Evolutionary conservation across 352 stramenopile genomes (phyloP).

Genomic region (Phytopythium ostracodes): DNA sequence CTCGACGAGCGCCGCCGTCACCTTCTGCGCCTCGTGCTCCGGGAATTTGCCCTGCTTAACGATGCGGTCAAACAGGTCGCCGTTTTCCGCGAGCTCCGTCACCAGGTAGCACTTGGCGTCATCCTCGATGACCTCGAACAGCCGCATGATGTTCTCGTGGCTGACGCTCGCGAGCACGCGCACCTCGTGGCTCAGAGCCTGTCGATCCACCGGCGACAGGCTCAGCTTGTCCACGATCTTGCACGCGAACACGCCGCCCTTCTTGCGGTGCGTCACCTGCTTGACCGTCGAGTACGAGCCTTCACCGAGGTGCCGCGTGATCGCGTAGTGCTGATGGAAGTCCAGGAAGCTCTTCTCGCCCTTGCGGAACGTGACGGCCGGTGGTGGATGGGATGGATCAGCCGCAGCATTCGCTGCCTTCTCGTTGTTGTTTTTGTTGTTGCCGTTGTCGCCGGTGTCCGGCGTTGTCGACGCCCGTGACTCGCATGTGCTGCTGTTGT

Average conservation of each 20-base stretch:
- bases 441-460: neutral
- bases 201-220: conserved; percentile 66
- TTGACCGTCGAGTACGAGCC: conserved; percentile 88
- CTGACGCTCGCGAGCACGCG: conserved; percentile 62
- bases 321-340: conserved; percentile 80
- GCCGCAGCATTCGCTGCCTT: neutral
- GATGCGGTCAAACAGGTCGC: conserved; percentile 86
- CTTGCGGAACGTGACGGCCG: conserved; percentile 54
- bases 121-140: conserved; percentile 94
- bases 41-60: conserved; percentile 79
- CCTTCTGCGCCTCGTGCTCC: conserved; percentile 57
- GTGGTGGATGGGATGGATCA: conserved; percentile 3
- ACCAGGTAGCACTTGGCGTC: conserved; percentile 97
- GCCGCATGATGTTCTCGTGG: conserved; percentile 87
- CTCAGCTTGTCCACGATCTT: conserved; percentile 85
- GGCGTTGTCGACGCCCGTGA: conserved; percentile 2
- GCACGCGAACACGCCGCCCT: conserved; percentile 65
- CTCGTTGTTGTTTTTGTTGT: neutral
- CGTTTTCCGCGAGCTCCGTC: conserved; percentile 93
- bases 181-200: conserved; percentile 72
- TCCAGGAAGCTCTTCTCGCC: conserved; percentile 80
- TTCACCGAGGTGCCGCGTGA: conserved; percentile 76
- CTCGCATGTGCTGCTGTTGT: conserved; percentile 1
- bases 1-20: conserved; percentile 74
- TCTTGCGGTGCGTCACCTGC: conserved; percentile 79